phyloP scores from a whole-genome alignment of 208 protist species.

The Leishmania major region DNA sequence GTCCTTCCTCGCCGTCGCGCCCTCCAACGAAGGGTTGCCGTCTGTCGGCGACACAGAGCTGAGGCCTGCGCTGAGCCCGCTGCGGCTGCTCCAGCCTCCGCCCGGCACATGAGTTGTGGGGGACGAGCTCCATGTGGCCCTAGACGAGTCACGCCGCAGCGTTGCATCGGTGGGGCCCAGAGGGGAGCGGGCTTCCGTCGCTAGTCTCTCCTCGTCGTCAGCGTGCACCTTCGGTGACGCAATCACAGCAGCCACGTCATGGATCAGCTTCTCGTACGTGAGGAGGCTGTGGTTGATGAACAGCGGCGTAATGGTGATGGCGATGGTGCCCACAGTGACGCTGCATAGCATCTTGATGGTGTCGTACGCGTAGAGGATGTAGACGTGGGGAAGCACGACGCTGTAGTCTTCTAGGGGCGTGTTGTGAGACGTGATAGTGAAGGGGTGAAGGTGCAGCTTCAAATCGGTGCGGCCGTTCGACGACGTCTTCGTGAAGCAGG shows the following conservation, averaged over 20 bases:
- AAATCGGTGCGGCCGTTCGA: constrained; percentile 58
- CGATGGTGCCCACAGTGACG: constrained; percentile 73
- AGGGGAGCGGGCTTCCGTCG: not conserved
- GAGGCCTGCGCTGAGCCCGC: not conserved
- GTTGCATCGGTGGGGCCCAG: not conserved
- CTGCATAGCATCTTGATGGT: constrained; percentile 48
- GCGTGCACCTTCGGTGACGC: constrained; percentile 21
- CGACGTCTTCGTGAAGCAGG: constrained; percentile 61
- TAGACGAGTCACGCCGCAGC: constrained; percentile 5
- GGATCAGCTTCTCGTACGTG: constrained; percentile 60
- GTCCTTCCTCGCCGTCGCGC: not conserved
- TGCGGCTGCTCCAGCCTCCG: constrained; percentile 1
- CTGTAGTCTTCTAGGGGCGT: constrained; percentile 40
- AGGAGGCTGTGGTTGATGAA: constrained; percentile 83
- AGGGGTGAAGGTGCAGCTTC: constrained; percentile 81
- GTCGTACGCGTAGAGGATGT: constrained; percentile 73
- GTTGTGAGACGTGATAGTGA: constrained; percentile 54
- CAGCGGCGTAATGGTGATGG: constrained; percentile 72
- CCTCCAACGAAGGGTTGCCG: not conserved
- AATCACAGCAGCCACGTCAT: constrained; percentile 41
- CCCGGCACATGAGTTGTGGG: not conserved
- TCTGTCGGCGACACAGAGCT: not conserved
- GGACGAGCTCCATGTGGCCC: not conserved
- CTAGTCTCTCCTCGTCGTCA: not conserved
- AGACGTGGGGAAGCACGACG: constrained; percentile 74